phyloP scores from a whole-genome alignment of 2,329 filamentous ascomycete genomes.

The Botrytis hyacinthi region DNA sequence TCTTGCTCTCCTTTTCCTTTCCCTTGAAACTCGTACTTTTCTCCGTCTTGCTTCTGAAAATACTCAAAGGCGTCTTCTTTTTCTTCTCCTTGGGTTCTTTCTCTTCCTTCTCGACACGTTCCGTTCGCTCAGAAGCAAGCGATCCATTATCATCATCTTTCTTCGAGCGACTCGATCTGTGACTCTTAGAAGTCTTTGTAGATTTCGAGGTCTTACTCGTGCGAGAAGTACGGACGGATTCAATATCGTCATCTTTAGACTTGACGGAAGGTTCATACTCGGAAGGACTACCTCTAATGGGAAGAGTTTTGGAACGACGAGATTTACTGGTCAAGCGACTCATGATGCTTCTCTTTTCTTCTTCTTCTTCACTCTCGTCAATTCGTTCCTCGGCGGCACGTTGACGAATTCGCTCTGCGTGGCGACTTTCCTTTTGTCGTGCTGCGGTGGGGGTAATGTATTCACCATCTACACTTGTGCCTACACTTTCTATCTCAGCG shows the following conservation, averaged over 20 bases:
- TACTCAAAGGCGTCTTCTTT: slow-evolving; percentile 14
- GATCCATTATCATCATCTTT: slow-evolving; percentile 8
- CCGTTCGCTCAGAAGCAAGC: not conserved
- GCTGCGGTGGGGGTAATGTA: slow-evolving; percentile 39
- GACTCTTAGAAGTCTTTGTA: not conserved
- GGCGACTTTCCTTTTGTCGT: slow-evolving; percentile 27
- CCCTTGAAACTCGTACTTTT: slow-evolving; percentile 7
- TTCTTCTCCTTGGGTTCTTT: slow-evolving; percentile 3
- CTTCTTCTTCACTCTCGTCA: not conserved
- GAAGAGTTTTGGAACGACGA: slow-evolving; percentile 7
- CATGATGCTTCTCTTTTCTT: not conserved
- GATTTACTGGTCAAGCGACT: slow-evolving; percentile 9
- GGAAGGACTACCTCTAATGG: not conserved
- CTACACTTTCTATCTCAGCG: slow-evolving; percentile 33
- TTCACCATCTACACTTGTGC: slow-evolving; percentile 38
- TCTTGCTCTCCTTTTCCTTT: slow-evolving; percentile 18
- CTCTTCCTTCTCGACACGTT: not conserved
- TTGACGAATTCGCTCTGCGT: slow-evolving; percentile 28
- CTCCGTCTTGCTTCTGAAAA: slow-evolving; percentile 14
- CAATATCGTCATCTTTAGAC: not conserved
- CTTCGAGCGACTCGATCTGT: slow-evolving; percentile 5
- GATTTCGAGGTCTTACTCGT: not conserved
- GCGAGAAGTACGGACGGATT: not conserved
- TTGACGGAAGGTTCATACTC: not conserved
- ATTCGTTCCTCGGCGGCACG: slow-evolving; percentile 27